These are phyloP conservation scores for Marasmius sp. DNA, from an alignment of 1,284 basidiomycete species.

Conservation along the genomic window DNA sequence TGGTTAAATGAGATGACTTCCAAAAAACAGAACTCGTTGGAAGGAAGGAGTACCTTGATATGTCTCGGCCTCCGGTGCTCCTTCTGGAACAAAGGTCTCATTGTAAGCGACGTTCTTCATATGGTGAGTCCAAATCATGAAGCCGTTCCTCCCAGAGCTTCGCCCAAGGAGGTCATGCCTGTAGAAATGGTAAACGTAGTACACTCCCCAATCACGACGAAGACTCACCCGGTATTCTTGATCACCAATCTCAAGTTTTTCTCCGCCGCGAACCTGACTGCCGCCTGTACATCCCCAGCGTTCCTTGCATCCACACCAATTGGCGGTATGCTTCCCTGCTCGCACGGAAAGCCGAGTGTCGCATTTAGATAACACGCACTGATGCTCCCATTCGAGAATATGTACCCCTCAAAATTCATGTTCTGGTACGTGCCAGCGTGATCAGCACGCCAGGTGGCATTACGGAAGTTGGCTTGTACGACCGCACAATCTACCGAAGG, in stretches of 20 bases:
- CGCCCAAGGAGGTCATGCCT: constrained; percentile 38
- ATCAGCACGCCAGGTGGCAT: constrained; percentile 39
- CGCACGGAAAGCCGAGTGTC: constrained; percentile 36
- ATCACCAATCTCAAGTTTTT: constrained; percentile 42
- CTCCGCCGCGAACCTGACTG: constrained; percentile 37
- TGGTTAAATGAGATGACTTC: background rate
- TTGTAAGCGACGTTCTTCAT: constrained; percentile 34
- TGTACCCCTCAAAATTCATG: constrained; percentile 39
- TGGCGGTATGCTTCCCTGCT: constrained; percentile 41
- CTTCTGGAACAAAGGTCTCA: constrained; percentile 31
- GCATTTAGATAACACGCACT: constrained; percentile 41
- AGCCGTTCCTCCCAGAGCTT: constrained; percentile 33
- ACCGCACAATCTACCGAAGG: constrained; percentile 34
- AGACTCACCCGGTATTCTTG: constrained; percentile 46
- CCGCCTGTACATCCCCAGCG: constrained; percentile 36
- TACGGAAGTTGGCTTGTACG: constrained; percentile 23
- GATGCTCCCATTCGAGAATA: constrained; percentile 37
- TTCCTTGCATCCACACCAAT: constrained; percentile 41
- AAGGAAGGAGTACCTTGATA: constrained; percentile 15
- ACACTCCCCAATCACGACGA: background rate
- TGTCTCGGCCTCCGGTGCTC: constrained; percentile 18
- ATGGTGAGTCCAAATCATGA: constrained; percentile 41
- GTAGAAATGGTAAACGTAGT: background rate
- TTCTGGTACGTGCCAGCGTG: constrained; percentile 40
- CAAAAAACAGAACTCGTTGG: background rate